Percentiles rank a stretch among this genome's conserved stretches.
Conservation (phyloP, 805 yeast species). For the Metschnikowia bowlesiae region DNA sequence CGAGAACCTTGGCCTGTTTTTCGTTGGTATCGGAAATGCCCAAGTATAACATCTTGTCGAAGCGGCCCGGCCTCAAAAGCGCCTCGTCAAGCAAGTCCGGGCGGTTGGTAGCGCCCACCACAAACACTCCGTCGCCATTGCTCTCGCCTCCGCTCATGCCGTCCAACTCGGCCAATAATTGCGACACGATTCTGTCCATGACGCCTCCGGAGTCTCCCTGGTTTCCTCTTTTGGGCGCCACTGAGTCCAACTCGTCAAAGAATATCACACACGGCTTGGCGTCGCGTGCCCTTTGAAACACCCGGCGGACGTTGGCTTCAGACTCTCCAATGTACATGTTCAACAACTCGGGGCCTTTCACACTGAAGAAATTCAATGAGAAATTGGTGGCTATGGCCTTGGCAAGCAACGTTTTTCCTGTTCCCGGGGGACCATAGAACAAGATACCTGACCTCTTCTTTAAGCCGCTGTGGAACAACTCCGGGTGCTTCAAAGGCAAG, state of each 20-base stretch:
- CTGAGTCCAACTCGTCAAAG: constrained; percentile 96
- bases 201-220: constrained; percentile 99
- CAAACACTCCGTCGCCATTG: constrained; percentile 79
- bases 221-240: constrained; percentile 97
- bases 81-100: constrained; percentile 96
- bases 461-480: constrained; percentile 79
- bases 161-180: constrained; percentile 87
- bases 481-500: constrained; percentile 92
- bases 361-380: constrained; percentile 90
- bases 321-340: constrained; percentile 99
- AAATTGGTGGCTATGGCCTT: constrained; percentile 97
- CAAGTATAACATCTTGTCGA: constrained; percentile 89
- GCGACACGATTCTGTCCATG: constrained; percentile 97
- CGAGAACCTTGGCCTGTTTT: constrained; percentile 78
- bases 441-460: constrained; percentile 92
- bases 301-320: constrained; percentile 93
- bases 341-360: constrained; percentile 93
- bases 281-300: constrained; percentile 91
- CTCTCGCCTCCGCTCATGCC: constrained; percentile 77
- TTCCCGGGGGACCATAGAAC: constrained; percentile 98
- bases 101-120: constrained; percentile 97
- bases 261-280: constrained; percentile 97
- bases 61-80: constrained; percentile 86
- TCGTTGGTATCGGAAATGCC: constrained; percentile 91
- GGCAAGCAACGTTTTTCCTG: constrained; percentile 93